Percentiles rank a stretch among this genome's conserved stretches.
phyloP scores from a whole-genome alignment of 177 flowering plant genomes.

The Vitis hybrid region DNA sequence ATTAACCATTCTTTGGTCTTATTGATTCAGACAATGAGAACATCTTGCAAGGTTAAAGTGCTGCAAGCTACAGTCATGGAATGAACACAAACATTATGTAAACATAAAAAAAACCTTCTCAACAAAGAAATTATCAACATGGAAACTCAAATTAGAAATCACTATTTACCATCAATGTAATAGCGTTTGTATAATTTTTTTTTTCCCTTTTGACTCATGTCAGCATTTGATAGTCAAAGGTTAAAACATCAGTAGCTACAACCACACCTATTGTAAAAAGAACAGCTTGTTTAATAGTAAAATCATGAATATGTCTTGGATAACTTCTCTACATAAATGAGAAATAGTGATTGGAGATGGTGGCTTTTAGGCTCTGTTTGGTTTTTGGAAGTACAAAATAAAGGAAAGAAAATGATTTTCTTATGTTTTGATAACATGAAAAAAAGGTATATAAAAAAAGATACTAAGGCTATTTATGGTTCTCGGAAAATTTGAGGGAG shows the following conservation, averaged over 20 bases:
- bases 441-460: no score
- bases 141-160: not conserved
- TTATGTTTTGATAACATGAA: not conserved
- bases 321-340: not conserved
- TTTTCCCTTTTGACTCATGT: not conserved
- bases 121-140: not conserved
- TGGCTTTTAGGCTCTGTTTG: no score
- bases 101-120: not conserved
- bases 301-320: not conserved
- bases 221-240: not conserved
- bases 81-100: not conserved
- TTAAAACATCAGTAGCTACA: not conserved
- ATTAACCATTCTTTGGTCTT: constrained; percentile 49
- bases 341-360: not conserved
- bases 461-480: no score
- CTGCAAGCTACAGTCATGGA: constrained; percentile 17
- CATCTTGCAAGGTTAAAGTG: constrained; percentile 51
- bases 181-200: not conserved
- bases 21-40: constrained; percentile 23
- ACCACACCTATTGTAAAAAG: no score
- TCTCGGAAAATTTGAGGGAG: no score
- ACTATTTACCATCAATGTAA: no score
- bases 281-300: not conserved
- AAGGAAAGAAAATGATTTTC: no score
- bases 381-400: no score